phyloP scores from a whole-genome alignment of 2,329 filamentous ascomycete species.

The Fulvia fulva region DNA sequence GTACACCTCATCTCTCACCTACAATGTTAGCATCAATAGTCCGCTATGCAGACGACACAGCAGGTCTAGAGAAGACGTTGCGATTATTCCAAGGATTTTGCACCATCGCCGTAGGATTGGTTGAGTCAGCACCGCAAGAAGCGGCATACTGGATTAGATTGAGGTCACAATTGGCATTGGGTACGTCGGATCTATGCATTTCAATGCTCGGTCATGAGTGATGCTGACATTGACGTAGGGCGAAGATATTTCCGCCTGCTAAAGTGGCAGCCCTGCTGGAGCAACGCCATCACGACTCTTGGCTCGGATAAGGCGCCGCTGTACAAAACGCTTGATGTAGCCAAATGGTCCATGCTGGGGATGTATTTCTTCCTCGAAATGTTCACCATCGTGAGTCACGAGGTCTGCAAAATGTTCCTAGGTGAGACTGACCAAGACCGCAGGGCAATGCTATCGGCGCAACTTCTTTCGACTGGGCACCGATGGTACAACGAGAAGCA shows the following conservation, averaged over 20 bases:
- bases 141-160: slow-evolving; percentile 36
- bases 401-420: background rate
- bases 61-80: slow-evolving; percentile 59
- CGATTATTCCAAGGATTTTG: slow-evolving; percentile 51
- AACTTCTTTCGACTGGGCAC: slow-evolving; percentile 42
- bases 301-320: slow-evolving; percentile 28
- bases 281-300: slow-evolving; percentile 10
- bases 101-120: slow-evolving; percentile 34
- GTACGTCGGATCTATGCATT: slow-evolving; percentile 28
- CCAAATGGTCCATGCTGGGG: slow-evolving; percentile 58
- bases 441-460: slow-evolving; percentile 49
- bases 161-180: slow-evolving; percentile 41
- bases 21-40: slow-evolving; percentile 16
- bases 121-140: slow-evolving; percentile 29
- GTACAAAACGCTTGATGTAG: slow-evolving; percentile 50
- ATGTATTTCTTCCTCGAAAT: slow-evolving; percentile 66
- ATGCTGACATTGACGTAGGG: slow-evolving; percentile 28
- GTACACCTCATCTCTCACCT: background rate
- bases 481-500: slow-evolving; percentile 54
- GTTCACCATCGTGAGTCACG: slow-evolving; percentile 54
- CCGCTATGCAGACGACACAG: slow-evolving; percentile 36
- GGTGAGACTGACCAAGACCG: background rate
- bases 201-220: too few species aligned
- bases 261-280: slow-evolving; percentile 43
- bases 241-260: slow-evolving; percentile 66